Evolutionary conservation across 179 eudicot species (phyloP), one percentile per base, ranked within the genome.

Genomic region (Gypsophila paniculata): DNA sequence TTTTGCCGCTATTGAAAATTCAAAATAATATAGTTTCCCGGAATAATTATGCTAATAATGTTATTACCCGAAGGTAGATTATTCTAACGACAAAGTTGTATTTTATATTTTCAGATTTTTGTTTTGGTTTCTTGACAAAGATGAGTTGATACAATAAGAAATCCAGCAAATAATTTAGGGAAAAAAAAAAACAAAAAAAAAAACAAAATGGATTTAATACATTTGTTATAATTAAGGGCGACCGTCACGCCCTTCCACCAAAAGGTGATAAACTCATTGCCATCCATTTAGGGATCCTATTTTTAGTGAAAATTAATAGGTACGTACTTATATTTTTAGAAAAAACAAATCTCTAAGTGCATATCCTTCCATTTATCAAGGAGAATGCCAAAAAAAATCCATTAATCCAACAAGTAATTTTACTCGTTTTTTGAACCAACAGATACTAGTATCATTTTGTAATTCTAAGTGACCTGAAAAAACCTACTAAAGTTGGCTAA

Each of bases 121-220:
- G 39, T 34, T 29, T 44, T 60, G 25, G 63, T 9, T 65, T 59
- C 57, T 61, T 38, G 59, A 38, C 11, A 46, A 15, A 11, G 48
- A 65, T 38, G 22, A 49, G 62, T 46, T 52, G 72, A 57, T 61
- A 59, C 61, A 54, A 39, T 64, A 68, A 69, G 36, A 61, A 63
- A 25, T 38, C 55, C 42, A 74, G 17, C 77, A 6, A 42, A 36
- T 23, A 74, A 58, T 15, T 38, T 61, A 57, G 34, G 64, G 57
- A 34, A 21, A 65, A 49, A 72, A 62, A 9, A 8, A 21, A 36
- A 0, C 11, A 1, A 52, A 46, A 76, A 44, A 62, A 9, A 8
- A 21, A 36, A 0, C 11, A 1, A 52, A 46, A 76, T 29, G 51
- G 42, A 55, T 49, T 71, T 55, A 76, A 64, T 64, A 67, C 52